Evolutionary conservation across 192 early-diverging fungal species (phyloP).

Genomic region (Entomortierella beljakovae): DNA sequence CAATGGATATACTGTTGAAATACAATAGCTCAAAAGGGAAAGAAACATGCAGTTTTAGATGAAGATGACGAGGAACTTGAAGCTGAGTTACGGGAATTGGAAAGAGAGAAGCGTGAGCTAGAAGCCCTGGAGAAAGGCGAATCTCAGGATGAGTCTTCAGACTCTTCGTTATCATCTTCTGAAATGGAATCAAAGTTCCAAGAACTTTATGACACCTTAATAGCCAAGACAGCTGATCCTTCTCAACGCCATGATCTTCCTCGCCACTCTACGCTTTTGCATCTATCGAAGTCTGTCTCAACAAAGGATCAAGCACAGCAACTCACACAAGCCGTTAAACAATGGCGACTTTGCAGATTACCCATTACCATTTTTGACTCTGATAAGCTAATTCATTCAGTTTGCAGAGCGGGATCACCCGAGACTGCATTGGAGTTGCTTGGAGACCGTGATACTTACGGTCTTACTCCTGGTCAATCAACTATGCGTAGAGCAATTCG

Average conservation of each 20-base stretch:
- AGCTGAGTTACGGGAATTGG: conserved; percentile 41
- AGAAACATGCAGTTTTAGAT: conserved; percentile 47
- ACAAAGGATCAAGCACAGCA: conserved; percentile 22
- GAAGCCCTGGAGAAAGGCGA: conserved; percentile 42
- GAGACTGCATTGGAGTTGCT: conserved; percentile 41
- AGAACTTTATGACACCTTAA: conserved; percentile 26
- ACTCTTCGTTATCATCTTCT: conserved; percentile 10
- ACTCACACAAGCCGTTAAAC: conserved; percentile 21
- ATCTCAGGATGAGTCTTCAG: conserved; percentile 4
- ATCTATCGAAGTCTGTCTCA: conserved; percentile 17
- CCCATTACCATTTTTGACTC: conserved; percentile 27
- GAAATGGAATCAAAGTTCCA: conserved; percentile 32
- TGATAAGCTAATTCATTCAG: conserved; percentile 24
- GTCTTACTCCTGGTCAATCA: conserved; percentile 19
- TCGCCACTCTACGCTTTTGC: conserved; percentile 25
- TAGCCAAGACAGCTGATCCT: conserved; percentile 7
- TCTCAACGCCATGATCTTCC: conserved; percentile 30
- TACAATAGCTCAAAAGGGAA: conserved; percentile 31
- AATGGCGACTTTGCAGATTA: conserved; percentile 25
- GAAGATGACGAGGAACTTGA: conserved; percentile 52
- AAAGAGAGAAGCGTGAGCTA: conserved; percentile 48
- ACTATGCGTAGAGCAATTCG: conserved; percentile 43
- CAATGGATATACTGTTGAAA: too few species aligned
- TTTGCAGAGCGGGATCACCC: conserved; percentile 35
- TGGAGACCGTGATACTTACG: conserved; percentile 44